Conservation (phyloP, 176 grass and related monocot genomes). For the Aegilops umbellulata region DNA sequence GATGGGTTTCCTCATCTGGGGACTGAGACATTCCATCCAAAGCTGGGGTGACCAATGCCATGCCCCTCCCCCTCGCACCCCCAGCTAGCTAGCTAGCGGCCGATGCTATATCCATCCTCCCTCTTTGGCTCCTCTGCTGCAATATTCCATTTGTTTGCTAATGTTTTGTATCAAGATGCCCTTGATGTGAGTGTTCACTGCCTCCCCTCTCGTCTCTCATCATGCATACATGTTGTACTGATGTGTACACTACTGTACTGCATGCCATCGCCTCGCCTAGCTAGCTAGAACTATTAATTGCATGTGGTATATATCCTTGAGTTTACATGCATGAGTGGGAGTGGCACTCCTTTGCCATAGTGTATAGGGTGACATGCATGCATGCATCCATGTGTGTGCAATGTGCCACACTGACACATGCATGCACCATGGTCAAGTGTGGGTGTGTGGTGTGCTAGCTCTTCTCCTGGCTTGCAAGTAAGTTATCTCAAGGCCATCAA, state of each 20-base stretch:
- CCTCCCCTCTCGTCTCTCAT: slow-evolving; percentile 11
- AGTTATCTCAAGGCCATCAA: slow-evolving; percentile 61
- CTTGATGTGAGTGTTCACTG: slow-evolving; percentile 96
- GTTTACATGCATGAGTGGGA: slow-evolving; percentile 11
- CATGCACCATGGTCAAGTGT: slow-evolving; percentile 3
- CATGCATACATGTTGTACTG: slow-evolving; percentile 16
- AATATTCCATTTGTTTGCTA: slow-evolving; percentile 99
- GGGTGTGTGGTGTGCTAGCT: slow-evolving; percentile 15
- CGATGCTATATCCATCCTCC: not conserved
- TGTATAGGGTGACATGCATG: no score
- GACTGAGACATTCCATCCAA: slow-evolving; percentile 91
- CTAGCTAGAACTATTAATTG: slow-evolving; percentile 15
- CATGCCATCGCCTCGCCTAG: slow-evolving; percentile 16
- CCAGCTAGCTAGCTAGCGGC: slow-evolving; percentile 15
- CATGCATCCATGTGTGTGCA: no score
- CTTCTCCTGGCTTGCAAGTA: slow-evolving; percentile 47
- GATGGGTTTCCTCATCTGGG: slow-evolving; percentile 66
- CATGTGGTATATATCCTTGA: slow-evolving; percentile 27
- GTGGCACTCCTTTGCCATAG: not conserved
- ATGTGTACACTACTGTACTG: not conserved
- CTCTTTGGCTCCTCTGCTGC: slow-evolving; percentile 48
- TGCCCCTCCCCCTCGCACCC: slow-evolving; percentile 16
- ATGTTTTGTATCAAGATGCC: slow-evolving; percentile 82
- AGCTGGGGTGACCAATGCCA: slow-evolving; percentile 41
- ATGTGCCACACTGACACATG: slow-evolving; percentile 32